phyloP scores from a whole-genome alignment of 2,329 filamentous ascomycete species.

The Thyridium curvatum region DNA sequence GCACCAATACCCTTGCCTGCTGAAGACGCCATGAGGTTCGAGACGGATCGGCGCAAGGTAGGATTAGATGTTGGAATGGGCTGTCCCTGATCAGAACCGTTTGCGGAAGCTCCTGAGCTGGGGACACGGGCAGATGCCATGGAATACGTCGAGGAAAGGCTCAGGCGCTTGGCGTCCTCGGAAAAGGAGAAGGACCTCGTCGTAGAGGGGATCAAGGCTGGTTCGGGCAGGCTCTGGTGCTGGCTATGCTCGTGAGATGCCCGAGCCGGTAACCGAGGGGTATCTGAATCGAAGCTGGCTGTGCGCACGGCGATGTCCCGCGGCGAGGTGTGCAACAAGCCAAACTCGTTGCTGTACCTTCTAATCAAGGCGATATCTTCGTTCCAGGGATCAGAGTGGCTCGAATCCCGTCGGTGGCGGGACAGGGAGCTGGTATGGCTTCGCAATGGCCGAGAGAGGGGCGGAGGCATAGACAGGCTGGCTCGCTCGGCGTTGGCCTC shows the following conservation, averaged over 20 bases:
- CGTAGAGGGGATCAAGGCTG: constrained; percentile 33
- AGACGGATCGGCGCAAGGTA: constrained; percentile 31
- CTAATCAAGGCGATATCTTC: constrained; percentile 19
- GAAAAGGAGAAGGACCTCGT: constrained; percentile 33
- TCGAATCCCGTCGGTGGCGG: constrained; percentile 36
- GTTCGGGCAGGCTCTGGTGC: constrained; percentile 37
- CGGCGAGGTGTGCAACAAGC: constrained; percentile 5
- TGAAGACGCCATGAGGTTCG: constrained; percentile 38
- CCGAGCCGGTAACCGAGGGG: constrained; percentile 35
- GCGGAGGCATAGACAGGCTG: constrained; percentile 59
- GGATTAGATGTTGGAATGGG: constrained; percentile 10
- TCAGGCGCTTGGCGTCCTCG: constrained; percentile 59
- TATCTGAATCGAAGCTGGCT: constrained; percentile 34
- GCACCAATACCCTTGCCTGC: constrained; percentile 30
- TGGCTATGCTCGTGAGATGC: constrained; percentile 19
- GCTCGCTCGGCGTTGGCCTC: constrained; percentile 51
- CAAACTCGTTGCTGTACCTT: background rate
- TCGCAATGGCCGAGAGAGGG: constrained; percentile 32
- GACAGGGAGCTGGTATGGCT: constrained; percentile 33
- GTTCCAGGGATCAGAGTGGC: constrained; percentile 30
- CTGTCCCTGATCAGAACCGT: constrained; percentile 41
- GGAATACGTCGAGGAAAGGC: constrained; percentile 68
- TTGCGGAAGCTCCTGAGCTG: constrained; percentile 45
- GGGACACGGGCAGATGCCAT: constrained; percentile 52
- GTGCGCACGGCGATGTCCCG: constrained; percentile 10